Evolutionary conservation across 2,329 filamentous ascomycete genomes (phyloP).

Genomic region (Fusarium ambrosium): DNA sequence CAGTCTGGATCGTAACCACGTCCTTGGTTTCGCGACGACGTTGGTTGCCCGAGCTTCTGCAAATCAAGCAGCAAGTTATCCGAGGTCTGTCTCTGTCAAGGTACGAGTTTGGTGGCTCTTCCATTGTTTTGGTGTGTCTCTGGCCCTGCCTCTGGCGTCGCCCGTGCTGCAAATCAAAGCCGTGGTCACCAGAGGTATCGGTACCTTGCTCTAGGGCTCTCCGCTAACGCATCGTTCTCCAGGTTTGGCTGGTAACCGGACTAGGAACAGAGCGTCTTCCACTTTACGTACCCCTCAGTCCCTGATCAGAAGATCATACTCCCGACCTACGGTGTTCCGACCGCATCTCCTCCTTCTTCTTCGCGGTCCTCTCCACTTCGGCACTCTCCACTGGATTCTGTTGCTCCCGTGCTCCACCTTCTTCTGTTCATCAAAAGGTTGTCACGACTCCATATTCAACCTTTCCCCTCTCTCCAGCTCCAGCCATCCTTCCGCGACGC

Average conservation of each 20-base stretch:
- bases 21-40: constrained; percentile 14
- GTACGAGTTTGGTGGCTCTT: constrained; percentile 13
- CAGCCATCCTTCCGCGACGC: constrained; percentile 25
- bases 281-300: constrained; percentile 37
- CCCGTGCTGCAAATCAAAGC: constrained; percentile 35
- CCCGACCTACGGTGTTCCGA: constrained; percentile 27
- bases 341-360: constrained; percentile 30
- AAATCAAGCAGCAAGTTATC: neutral
- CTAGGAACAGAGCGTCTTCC: constrained; percentile 38
- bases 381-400: constrained; percentile 32
- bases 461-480: constrained; percentile 24
- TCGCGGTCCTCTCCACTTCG: constrained; percentile 36
- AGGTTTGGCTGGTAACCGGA: constrained; percentile 42
- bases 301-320: constrained; percentile 40
- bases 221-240: constrained; percentile 41
- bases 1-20: constrained; percentile 17
- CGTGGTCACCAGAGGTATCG: constrained; percentile 37
- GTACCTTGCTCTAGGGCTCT: constrained; percentile 43
- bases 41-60: neutral
- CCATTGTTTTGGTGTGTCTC: constrained; percentile 1
- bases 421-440: constrained; percentile 35
- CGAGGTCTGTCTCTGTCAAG: constrained; percentile 6
- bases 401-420: constrained; percentile 28
- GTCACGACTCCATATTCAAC: constrained; percentile 29
- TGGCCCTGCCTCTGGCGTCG: constrained; percentile 11